Percentiles rank a stretch among this genome's conserved stretches.
These are phyloP conservation scores for Neofusicoccum sp. DNA, from an alignment of 2,329 filamentous ascomycete genomes.

Conservation along the genomic window DNA sequence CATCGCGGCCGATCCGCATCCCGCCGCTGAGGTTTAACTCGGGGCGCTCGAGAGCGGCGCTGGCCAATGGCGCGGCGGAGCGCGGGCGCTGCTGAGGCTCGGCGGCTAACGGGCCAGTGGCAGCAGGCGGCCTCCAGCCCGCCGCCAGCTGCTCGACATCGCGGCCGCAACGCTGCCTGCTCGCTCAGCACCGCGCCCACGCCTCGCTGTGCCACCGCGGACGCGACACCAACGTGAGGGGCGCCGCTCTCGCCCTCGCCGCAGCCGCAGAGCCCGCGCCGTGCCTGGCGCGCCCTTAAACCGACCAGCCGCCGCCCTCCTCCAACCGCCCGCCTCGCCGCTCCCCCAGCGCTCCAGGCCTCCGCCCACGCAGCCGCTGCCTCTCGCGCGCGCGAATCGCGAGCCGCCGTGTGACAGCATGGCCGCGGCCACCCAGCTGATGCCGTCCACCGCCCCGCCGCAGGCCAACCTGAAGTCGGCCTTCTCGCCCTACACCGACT, in stretches of 20 bases:
- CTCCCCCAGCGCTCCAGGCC: neutral
- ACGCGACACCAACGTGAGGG: conserved; percentile 13
- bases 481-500: conserved; percentile 53
- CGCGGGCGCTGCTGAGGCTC: neutral
- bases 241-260: conserved; percentile 2
- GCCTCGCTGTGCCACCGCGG: conserved; percentile 6
- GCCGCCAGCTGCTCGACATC: neutral
- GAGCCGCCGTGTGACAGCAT: conserved; percentile 24
- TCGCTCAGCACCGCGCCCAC: neutral
- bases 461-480: conserved; percentile 40
- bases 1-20: conserved; percentile 10
- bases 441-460: conserved; percentile 38
- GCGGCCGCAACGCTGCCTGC: too few species aligned
- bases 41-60: neutral
- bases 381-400: conserved; percentile 4
- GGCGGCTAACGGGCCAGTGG: conserved; percentile 1
- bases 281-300: neutral
- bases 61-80: neutral
- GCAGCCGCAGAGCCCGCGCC: neutral
- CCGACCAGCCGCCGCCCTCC: neutral
- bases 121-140: neutral
- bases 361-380: neutral
- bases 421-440: conserved; percentile 43
- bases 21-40: conserved; percentile 8
- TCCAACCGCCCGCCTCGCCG: neutral